Evolutionary conservation across 257 asterid genomes (phyloP), one percentile per base, ranked within the genome.

Genomic region (Haberlea rhodopensis): DNA sequence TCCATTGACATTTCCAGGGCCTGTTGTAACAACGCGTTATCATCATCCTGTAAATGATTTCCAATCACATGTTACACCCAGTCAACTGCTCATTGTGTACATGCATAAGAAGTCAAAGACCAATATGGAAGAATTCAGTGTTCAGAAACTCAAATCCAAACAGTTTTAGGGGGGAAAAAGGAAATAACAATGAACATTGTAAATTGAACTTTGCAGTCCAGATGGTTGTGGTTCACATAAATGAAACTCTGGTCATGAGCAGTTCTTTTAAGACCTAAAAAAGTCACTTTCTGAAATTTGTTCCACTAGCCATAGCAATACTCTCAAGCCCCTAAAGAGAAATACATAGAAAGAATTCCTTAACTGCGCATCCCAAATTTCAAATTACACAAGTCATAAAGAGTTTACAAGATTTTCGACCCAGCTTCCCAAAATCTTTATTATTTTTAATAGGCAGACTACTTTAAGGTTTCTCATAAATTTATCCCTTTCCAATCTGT

Each of bases 1-100:
- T 90, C 95, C 97, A 94, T 90, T 26, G 99, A 94, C 97, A 94
- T 94, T 22, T 97, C 97, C 68, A 94, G 94, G 54, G 99, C 97
- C 75, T 87, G 96, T 80, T 87, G 99, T 71, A 94, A 80, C 76
- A 94, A 80, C 58, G 96, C 96, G 69, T 86, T 94, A 81, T 94
- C 99, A 79, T 94, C 99, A 72, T 87, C 99, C 99, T 94, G 82
- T 61, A 74, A 66, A 72, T 7, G 16, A 60, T 74, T 26, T 34
- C 28, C 74, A 46, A 63, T 34, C 48, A 59, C n/a, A n/a, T n/a
- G 62, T 61, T 71, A 78, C 56, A 43, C 52, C 21, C 28, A 43
- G 29, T 58, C 34, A 45, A 53, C 8, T 48, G 49, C 45, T 58
- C 67, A 53, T 37, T 25, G 62, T 22, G n/a, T 21, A 13, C 54